Base-by-base conservation (phyloP, 2,329 filamentous ascomycete species). In the Pyricularia sp. region DNA sequence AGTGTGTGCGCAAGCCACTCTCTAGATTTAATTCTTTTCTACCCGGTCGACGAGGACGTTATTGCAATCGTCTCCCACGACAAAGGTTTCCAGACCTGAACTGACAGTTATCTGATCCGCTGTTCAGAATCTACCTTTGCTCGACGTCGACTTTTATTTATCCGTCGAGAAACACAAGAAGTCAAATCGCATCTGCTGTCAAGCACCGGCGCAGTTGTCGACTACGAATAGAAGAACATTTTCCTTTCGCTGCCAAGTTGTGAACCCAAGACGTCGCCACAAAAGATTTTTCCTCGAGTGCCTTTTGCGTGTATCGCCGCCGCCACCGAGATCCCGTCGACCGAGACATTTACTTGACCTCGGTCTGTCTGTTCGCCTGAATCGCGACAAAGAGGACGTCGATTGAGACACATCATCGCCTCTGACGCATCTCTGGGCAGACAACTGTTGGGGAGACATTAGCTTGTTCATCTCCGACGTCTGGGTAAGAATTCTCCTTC, bases 381-480 rank as follows among this genome's bases (percentile, higher is more conserved):
- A 33, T 31, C 59, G 53, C 63, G 28, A 60, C 63, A 8, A 62
- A 35, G 59, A 62, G 59, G 24, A 28, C 28, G 64, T 35, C 40
- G 64, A 65, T 62, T 62, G 64, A 57, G 59, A 53, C 31, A 57
- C 40, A 65, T 33, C 59, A 30, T 49, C 65, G 70, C 68, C 67
- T 70, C 53, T 57, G 53, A 24, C 9, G 53, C 53, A n/a, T 72
- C 74, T 74, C 73, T 77, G 77, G 72, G 68, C 68, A 70, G 74
- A 35, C 57, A 44, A 31, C 60, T 53, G 26, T 49, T 60, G 91
- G 91, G 90, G 92, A 96, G 89, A 92, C 92, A 96, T 96, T 96
- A 78, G 88, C 77, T 96, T 96, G 92, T 96, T 91, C 81, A 90
- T 96, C 92, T 96, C 91, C 89, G 53, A 57, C 53, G 10, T 13